Evolutionary conservation across 1,284 basidiomycete genomes (phyloP).

Genomic region (Cerrena zonata): DNA sequence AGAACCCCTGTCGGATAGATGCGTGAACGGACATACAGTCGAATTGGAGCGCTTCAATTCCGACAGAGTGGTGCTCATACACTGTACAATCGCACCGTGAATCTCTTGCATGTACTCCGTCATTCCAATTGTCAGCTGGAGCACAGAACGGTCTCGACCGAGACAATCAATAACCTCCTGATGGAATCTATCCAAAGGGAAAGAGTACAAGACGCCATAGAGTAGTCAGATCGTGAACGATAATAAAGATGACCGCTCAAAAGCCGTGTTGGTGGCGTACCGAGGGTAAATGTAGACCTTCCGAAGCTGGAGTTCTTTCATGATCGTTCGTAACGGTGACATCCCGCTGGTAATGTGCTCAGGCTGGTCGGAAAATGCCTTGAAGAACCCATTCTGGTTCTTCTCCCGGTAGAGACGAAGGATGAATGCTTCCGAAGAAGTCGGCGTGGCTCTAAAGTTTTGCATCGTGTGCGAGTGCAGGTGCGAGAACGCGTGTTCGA

Average conservation of each 20-base stretch:
- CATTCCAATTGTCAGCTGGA: constrained; percentile 86
- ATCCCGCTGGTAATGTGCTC: constrained; percentile 90
- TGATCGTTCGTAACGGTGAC: constrained; percentile 85
- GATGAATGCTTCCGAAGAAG: constrained; percentile 86
- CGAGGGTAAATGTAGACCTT: constrained; percentile 89
- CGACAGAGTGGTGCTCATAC: constrained; percentile 85
- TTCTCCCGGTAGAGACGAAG: constrained; percentile 82
- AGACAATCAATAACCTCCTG: constrained; percentile 77
- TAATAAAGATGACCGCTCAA: background rate
- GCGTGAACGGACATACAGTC: constrained; percentile 43
- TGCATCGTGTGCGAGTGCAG: constrained; percentile 24
- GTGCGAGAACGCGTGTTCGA: background rate
- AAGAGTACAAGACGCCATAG: too few relatives aligned
- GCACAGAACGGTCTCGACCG: constrained; percentile 77
- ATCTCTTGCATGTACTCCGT: constrained; percentile 86
- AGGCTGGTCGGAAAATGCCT: constrained; percentile 95
- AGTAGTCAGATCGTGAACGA: too few relatives aligned
- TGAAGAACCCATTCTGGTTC: constrained; percentile 86
- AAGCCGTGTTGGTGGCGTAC: constrained; percentile 35
- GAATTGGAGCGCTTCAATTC: constrained; percentile 89
- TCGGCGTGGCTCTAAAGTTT: constrained; percentile 80
- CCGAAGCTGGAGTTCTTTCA: constrained; percentile 87
- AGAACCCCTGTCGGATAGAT: background rate
- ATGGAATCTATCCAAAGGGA: constrained; percentile 67
- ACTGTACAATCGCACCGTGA: constrained; percentile 88